These are phyloP conservation scores for Emydomyces testavorans DNA, from an alignment of 2,329 filamentous ascomycete genomes.

Conservation along the genomic window DNA sequence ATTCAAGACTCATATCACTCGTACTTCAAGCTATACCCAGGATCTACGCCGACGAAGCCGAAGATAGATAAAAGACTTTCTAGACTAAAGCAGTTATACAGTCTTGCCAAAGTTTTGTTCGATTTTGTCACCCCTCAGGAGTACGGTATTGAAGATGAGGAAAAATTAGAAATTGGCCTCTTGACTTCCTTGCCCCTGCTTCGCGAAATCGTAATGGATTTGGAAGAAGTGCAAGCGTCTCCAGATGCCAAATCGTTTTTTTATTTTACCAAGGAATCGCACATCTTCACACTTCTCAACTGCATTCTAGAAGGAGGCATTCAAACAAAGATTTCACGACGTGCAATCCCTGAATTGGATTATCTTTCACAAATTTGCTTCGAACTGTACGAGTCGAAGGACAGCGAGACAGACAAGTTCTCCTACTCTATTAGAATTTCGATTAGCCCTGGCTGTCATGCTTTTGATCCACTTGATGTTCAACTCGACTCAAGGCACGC, in stretches of 20 bases:
- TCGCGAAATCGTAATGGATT: slow-evolving; percentile 90
- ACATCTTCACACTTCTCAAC: slow-evolving; percentile 96
- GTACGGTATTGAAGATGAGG: slow-evolving; percentile 87
- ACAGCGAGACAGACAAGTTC: slow-evolving; percentile 63
- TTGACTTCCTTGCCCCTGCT: slow-evolving; percentile 85
- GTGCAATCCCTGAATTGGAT: slow-evolving; percentile 90
- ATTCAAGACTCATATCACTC: slow-evolving; percentile 48
- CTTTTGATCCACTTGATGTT: slow-evolving; percentile 90
- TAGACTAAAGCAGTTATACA: slow-evolving; percentile 84
- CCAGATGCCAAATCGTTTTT: slow-evolving; percentile 92
- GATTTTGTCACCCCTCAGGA: slow-evolving; percentile 98
- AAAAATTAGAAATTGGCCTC: slow-evolving; percentile 97
- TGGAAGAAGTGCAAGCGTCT: slow-evolving; percentile 93
- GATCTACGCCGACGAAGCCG: slow-evolving; percentile 59
- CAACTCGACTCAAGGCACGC: slow-evolving; percentile 93
- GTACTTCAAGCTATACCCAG: slow-evolving; percentile 85
- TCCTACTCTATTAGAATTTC: slow-evolving; percentile 95
- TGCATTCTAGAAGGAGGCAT: slow-evolving; percentile 96
- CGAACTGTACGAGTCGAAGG: slow-evolving; percentile 91
- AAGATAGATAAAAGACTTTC: slow-evolving; percentile 77
- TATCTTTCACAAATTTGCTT: slow-evolving; percentile 97
- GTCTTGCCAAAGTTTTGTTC: slow-evolving; percentile 85
- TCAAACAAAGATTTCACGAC: slow-evolving; percentile 90
- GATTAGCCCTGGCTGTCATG: slow-evolving; percentile 89
- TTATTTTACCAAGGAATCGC: slow-evolving; percentile 98